Base-by-base conservation (phyloP, 2,329 filamentous ascomycete genomes). In the Alternaria arbusti region DNA sequence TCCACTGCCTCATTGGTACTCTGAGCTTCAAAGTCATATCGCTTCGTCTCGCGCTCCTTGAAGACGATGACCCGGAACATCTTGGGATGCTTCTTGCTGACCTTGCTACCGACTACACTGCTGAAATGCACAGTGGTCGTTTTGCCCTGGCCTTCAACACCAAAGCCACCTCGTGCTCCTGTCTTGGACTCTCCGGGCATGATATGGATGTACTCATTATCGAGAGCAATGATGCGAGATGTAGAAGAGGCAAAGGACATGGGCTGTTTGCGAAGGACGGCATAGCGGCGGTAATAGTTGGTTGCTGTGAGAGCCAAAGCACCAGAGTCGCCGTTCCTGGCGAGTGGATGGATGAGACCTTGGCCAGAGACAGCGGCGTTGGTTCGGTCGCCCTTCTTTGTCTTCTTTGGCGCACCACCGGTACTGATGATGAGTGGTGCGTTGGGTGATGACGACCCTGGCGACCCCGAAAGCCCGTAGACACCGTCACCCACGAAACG, bases 191-290 rank as follows among this genome's bases (percentile, higher is more conserved):
- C 81, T 6, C 81, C 81, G 3, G 92, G 91, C 86, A 93, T 90
- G 71, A 96, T 93, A 79, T 95, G 92, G 65, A 96, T 88, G 78
- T 94, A 96, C 77, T 96, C 93, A 63, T 91, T 91, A 71, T 95
- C 92, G 68, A 96, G 92, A 50, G 91, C 89, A 45, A 96, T 83
- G 10, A 93, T 87, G 61, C 91, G 88, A 71, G 94, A 91, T 64
- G 92, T 91, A 73, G 91, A 87, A 5, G 88, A 89, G 45, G 92
- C 89, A 71, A 96, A 91, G 23, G 91, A 89, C 86, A 96, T 93
- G 9, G 91, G 90, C 79, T 94, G 91, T 79, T 94, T 93, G 67
- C 92, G 89, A 83, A 91, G 91, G 15, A 96, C 92, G 12, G 88
- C 89, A 80, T 93, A 96, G 70, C 90, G 91, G 74, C 92, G 90